Evolutionary conservation across 176 grass and related monocot species (phyloP).

Genomic region (Secale cereale): DNA sequence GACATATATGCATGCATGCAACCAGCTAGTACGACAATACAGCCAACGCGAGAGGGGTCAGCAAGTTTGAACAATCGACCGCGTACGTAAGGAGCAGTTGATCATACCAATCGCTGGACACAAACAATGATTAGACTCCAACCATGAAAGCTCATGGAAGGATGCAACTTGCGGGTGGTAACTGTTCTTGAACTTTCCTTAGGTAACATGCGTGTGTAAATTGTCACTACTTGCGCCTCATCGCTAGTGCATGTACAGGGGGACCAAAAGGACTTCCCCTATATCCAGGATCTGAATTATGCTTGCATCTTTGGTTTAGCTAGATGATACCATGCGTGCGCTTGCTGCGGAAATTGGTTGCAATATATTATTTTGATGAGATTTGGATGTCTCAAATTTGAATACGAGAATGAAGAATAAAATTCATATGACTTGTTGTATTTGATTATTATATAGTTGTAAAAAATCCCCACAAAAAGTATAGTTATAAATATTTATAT

Average conservation of each 20-base stretch:
- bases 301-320: background rate
- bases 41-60: background rate
- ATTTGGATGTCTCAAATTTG: no score
- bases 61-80: background rate
- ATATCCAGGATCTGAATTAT: background rate
- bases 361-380: no score
- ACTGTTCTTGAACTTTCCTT: conserved; percentile 23
- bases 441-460: no score
- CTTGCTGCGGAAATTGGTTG: no score
- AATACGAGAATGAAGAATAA: no score
- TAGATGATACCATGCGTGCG: no score
- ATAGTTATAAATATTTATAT: no score
- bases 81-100: conserved; percentile 1
- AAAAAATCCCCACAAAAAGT: no score
- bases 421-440: no score
- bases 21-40: background rate
- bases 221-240: background rate
- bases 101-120: background rate
- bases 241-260: background rate
- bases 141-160: background rate
- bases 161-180: conserved; percentile 20
- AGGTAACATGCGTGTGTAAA: background rate
- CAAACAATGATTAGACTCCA: background rate
- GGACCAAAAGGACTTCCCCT: background rate
- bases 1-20: background rate